phyloP scores from a whole-genome alignment of 2,329 filamentous ascomycete species.

The Phialemoniopsis sp. region DNA sequence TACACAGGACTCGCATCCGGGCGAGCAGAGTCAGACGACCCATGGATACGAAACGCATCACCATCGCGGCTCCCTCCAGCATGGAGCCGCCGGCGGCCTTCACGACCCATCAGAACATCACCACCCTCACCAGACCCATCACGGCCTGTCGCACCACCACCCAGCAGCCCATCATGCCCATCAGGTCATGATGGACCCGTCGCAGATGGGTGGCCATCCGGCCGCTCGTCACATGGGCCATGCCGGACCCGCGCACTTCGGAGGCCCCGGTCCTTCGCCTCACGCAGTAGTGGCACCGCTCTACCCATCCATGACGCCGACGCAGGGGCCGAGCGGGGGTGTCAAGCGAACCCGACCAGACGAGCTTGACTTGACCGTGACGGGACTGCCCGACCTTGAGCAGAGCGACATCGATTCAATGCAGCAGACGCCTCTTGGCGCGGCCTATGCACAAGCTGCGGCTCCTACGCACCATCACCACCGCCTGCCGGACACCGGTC shows the following conservation, averaged over 20 bases:
- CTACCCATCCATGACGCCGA: conserved; percentile 38
- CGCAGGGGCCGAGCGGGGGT: conserved; percentile 23
- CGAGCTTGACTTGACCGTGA: conserved; percentile 52
- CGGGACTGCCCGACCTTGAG: conserved; percentile 47
- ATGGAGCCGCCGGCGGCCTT: conserved; percentile 37
- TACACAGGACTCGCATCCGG: conserved; percentile 62
- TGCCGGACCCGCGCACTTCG: conserved; percentile 50
- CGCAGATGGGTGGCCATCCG: conserved; percentile 47
- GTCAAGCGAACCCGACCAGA: conserved; percentile 53
- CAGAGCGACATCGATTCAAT: conserved; percentile 52
- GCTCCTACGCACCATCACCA: conserved; percentile 74
- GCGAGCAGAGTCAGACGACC: conserved; percentile 59
- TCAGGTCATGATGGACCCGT: conserved; percentile 52
- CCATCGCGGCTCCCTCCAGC: conserved; percentile 45
- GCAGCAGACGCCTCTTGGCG: conserved; percentile 48
- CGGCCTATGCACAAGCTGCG: conserved; percentile 42
- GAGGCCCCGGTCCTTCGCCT: conserved; percentile 36
- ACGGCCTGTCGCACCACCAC: conserved; percentile 40
- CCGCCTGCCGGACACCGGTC: conserved; percentile 68
- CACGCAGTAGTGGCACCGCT: conserved; percentile 44
- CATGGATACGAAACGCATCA: conserved; percentile 55
- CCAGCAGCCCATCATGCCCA: conserved; percentile 42
- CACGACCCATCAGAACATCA: conserved; percentile 37
- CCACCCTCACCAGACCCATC: conserved; percentile 29
- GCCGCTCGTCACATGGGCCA: conserved; percentile 43